Percentiles rank a stretch among this genome's conserved stretches.
Conservation (phyloP, 495 filamentous ascomycete genomes). For the Neurospora sp. region DNA sequence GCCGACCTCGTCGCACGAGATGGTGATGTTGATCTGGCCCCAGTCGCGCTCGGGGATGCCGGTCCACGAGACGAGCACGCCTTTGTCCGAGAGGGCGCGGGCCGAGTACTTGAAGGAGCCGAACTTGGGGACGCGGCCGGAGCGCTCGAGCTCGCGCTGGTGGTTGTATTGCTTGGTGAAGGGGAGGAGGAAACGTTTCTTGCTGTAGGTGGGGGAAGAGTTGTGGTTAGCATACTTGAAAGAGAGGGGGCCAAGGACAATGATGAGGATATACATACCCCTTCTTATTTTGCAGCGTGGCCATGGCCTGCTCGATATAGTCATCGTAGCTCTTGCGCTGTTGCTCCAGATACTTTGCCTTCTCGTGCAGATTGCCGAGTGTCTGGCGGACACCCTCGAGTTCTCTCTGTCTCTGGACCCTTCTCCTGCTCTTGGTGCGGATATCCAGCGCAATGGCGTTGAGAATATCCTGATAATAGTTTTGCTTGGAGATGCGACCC, state of each 20-base stretch:
- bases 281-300: slow-evolving; percentile 96
- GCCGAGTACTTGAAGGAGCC: slow-evolving; percentile 95
- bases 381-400: slow-evolving; percentile 81
- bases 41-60: slow-evolving; percentile 80
- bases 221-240: slow-evolving; percentile 7
- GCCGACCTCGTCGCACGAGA: slow-evolving; percentile 88
- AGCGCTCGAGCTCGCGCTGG: slow-evolving; percentile 83
- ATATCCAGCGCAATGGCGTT: slow-evolving; percentile 97
- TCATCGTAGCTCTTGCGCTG: slow-evolving; percentile 97
- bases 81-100: slow-evolving; percentile 79
- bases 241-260: neutral
- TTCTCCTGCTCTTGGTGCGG: slow-evolving; percentile 85
- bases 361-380: slow-evolving; percentile 74
- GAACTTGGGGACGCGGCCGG: slow-evolving; percentile 89
- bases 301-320: slow-evolving; percentile 98
- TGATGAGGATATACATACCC: slow-evolving; percentile 37
- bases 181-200: slow-evolving; percentile 87
- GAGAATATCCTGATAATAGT: slow-evolving; percentile 91
- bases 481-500: slow-evolving; percentile 80
- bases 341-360: slow-evolving; percentile 83
- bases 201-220: slow-evolving; percentile 30
- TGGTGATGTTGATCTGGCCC: slow-evolving; percentile 86
- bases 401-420: slow-evolving; percentile 83
- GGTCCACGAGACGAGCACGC: slow-evolving; percentile 80
- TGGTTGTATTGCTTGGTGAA: slow-evolving; percentile 99